Evolutionary conservation across 345 rosid species (phyloP), one percentile per base, ranked within the genome.

Genomic region (Trapa bicornis): DNA sequence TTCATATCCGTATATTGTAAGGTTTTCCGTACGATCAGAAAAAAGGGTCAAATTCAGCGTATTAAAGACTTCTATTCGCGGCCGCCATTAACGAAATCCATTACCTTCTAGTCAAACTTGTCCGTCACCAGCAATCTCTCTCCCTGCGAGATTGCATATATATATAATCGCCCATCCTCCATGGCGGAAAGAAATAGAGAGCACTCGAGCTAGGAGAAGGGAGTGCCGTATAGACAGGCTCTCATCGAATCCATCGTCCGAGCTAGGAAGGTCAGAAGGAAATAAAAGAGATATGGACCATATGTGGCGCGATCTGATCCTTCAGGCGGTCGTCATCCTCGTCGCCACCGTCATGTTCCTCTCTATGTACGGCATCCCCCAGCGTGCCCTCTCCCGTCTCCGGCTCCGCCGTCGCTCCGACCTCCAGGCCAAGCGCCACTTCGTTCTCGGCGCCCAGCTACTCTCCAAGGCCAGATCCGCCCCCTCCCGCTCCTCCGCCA

Each of bases 391-490:
- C 43, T 41, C 43, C 43, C 43, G 43, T 4, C 43, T 41, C 43
- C 43, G 43, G 6, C 43, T 41, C 2, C 43, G 43, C 43, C 43
- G 43, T 8, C 43, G 43, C 43, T 1, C 43, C 43, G 43, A 41
- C 43, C 4, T 41, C 43, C 43, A 79, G 52, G 82, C 92, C 65
- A 87, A 84, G 80, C 84, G 81, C 56, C 89, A 81, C 74, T 87
- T 87, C 81, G 86, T 87, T 72, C 61, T 63, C 58, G 92, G 89
- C 65, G 92, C 92, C 33, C 92, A 84, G 84, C 79, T 81, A 62
- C 72, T 84, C 3, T 61, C 82, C 53, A 72, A 77, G 67, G 92
- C 92, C 68, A 72, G 83, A 68, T 82, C 87, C 67, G 70, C 86
- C 75, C 73, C 77, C 57, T 71, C 85, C 66, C 77, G 78, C 54